Conservation (phyloP, 306 rosid genomes). For the Fragaria iinumae region DNA sequence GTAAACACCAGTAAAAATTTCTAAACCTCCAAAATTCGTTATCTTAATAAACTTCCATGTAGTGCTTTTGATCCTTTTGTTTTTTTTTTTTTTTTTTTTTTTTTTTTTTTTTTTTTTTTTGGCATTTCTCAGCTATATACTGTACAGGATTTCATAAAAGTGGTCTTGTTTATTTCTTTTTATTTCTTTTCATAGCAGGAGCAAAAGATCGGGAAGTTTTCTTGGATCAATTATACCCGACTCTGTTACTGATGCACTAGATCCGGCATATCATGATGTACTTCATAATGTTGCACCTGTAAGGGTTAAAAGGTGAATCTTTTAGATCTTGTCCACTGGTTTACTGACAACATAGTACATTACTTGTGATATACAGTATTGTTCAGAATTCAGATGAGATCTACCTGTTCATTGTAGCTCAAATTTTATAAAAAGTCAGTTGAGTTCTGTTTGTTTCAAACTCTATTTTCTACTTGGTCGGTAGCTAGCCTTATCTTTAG, state of each 20-base stretch:
- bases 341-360: neutral
- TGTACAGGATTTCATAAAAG: slow-evolving; percentile 21
- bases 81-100: neutral
- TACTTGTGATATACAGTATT: neutral
- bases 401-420: neutral
- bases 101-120: too few relatives aligned
- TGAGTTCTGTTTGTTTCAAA: neutral
- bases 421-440: neutral
- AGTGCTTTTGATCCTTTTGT: neutral
- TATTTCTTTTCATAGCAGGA: slow-evolving; percentile 38
- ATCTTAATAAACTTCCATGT: neutral
- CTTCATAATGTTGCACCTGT: slow-evolving; percentile 78
- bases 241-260: slow-evolving; percentile 70
- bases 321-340: neutral
- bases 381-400: neutral
- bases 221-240: slow-evolving; percentile 83
- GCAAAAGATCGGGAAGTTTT: slow-evolving; percentile 65
- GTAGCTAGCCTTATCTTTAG: neutral
- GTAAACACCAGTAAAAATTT: neutral
- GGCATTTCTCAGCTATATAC: neutral
- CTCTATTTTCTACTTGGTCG: neutral
- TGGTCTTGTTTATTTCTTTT: slow-evolving; percentile 13
- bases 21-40: neutral
- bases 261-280: slow-evolving; percentile 75
- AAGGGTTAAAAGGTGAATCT: slow-evolving; percentile 74